Base-by-base conservation (phyloP, 148 eudicot genomes). In the Nepenthes mirabilis region DNA sequence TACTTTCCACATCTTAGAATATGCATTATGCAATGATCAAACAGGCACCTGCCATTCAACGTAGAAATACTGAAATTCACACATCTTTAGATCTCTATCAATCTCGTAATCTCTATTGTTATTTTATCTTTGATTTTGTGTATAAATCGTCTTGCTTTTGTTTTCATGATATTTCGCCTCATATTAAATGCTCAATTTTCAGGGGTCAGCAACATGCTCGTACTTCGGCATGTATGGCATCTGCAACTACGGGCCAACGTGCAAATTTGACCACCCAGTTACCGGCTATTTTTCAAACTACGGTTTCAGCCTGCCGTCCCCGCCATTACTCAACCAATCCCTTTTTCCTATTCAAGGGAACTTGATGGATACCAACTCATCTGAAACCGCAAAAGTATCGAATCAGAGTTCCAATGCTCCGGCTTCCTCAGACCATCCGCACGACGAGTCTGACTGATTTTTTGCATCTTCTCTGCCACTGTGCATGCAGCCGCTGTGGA, bases 241-340 rank as follows among this genome's bases (percentile, higher is more conserved):
- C 5, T 87, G 90, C 79, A 83, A 83, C 68, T 87, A 71, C 34
- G 95, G 95, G 2, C 78, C 85, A 5, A 73, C 73, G 6, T 87
- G 90, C 76, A 79, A 77, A 81, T 87, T 56, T 37, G 80, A 87
- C 60, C 95, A 87, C 70, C 95, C 95, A 11, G 34, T 81, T 69
- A 47, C 70, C 0, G 78, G 75, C 60, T 69, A 74, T 68, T 14
- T 71, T 14, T 55, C 74, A 33, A 60, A 64, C 68, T 83, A 71
- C 43, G 58, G 63, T 62, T 52, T 65, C 54, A 60, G 64, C 68
- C 14, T 70, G 37, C 84, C 82, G 33, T 36, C 76, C 48, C 12
- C 64, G 10, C 54, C 82, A 11, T 10, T 65, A 1, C 11, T 71
- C 36, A 58, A 79, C 51, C 59, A 68, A 52, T 37, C 78, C 37